These are phyloP conservation scores for Barnettozyma sucrosica DNA, from an alignment of 805 yeast genomes.

Conservation along the genomic window DNA sequence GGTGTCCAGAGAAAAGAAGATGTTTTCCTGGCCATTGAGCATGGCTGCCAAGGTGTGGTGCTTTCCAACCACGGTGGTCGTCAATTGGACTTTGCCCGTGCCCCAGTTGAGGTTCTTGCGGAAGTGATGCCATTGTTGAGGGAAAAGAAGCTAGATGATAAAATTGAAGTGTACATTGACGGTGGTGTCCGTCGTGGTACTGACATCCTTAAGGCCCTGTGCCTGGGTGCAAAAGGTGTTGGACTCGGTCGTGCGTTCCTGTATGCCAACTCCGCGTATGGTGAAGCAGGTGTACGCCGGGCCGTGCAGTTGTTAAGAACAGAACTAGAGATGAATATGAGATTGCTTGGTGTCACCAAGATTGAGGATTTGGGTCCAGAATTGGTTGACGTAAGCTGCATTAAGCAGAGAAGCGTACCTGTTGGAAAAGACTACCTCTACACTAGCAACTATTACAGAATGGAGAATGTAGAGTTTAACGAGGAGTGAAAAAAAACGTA, in stretches of 20 bases:
- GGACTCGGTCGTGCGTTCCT: conserved; percentile 66
- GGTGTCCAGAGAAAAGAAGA: conserved; percentile 86
- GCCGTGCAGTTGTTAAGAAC: conserved; percentile 58
- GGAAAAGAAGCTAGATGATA: conserved; percentile 40
- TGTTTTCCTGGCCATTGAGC: conserved; percentile 63
- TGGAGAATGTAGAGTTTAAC: conserved; percentile 48
- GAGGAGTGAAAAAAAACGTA: conserved; percentile 4
- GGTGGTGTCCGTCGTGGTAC: conserved; percentile 70
- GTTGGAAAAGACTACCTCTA: conserved; percentile 55
- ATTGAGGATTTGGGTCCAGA: conserved; percentile 54
- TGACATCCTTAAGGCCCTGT: conserved; percentile 59
- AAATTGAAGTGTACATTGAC: conserved; percentile 55
- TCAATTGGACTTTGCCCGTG: conserved; percentile 76
- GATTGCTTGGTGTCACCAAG: conserved; percentile 65
- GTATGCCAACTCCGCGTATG: conserved; percentile 58
- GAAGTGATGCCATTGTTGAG: conserved; percentile 55
- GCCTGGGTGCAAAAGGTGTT: conserved; percentile 66
- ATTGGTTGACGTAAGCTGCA: conserved; percentile 50
- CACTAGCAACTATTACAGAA: conserved; percentile 48
- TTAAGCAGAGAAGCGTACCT: conserved; percentile 35
- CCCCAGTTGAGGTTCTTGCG: conserved; percentile 69
- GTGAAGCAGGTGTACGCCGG: conserved; percentile 57
- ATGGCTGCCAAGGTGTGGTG: conserved; percentile 74
- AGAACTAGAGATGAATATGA: conserved; percentile 73
- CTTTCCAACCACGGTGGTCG: conserved; percentile 88